Evolutionary conservation across 345 rosid genomes (phyloP).

Genomic region (Aquilaria yunnanensis): DNA sequence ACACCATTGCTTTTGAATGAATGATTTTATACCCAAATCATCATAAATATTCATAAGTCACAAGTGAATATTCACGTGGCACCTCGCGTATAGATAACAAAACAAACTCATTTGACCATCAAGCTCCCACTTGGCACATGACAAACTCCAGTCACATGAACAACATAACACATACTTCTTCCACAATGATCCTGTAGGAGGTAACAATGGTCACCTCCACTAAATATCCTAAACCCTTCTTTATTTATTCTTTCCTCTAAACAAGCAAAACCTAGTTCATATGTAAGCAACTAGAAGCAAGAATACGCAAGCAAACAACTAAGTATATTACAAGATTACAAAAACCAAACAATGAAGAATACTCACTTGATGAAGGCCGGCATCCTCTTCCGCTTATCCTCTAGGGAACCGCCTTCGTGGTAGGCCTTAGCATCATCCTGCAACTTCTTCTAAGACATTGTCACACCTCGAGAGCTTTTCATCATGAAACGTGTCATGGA

Average conservation of each 20-base stretch:
- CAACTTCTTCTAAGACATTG: conserved; percentile 90
- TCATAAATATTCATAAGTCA: neutral
- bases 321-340: neutral
- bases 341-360: neutral
- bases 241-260: neutral
- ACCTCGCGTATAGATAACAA: neutral
- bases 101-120: neutral
- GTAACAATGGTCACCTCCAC: neutral
- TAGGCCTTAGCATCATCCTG: conserved; percentile 48
- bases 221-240: neutral
- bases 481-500: conserved; percentile 6
- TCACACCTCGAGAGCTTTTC: conserved; percentile 8
- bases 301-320: neutral
- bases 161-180: neutral
- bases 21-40: neutral
- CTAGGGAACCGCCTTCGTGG: conserved; percentile 26
- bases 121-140: neutral
- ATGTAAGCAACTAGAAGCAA: neutral
- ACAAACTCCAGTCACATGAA: neutral
- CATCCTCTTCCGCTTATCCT: conserved; percentile 71
- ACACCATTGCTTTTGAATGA: neutral
- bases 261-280: conserved; percentile 10
- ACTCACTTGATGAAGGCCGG: conserved; percentile 49
- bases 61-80: neutral
- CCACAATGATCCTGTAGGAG: neutral